A percentile compares a stretch with the other conserved stretches of the same genome.
phyloP scores from a whole-genome alignment of 352 stramenopile genomes.

The Thalassiosira livingstoniorum region DNA sequence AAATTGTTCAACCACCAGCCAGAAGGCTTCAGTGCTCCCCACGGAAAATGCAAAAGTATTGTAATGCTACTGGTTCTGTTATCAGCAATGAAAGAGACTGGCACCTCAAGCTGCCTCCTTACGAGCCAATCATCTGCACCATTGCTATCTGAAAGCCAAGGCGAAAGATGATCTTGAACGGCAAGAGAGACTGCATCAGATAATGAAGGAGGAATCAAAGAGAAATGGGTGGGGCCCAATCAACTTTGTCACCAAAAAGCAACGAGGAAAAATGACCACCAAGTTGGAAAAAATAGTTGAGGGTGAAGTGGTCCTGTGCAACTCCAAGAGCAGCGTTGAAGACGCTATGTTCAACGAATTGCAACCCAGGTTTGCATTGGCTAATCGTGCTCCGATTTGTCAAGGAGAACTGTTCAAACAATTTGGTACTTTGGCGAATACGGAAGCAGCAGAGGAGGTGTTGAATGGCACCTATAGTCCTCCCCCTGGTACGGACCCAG shows the following conservation, averaged over 20 bases:
- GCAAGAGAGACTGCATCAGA: no score
- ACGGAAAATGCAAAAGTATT: no score
- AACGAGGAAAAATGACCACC: not conserved
- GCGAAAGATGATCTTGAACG: no score
- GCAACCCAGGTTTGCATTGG: not conserved
- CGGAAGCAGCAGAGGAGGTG: constrained; percentile 1
- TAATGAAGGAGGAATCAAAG: not conserved
- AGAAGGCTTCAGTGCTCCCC: no score
- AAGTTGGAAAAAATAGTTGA: not conserved
- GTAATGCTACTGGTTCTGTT: no score
- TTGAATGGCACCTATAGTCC: not conserved
- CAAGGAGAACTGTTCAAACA: not conserved
- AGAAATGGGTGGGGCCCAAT: not conserved
- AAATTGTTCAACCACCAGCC: no score
- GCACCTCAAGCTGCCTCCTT: no score
- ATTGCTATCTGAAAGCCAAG: no score
- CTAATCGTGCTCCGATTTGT: constrained; percentile 18
- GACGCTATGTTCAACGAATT: not conserved
- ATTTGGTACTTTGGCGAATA: constrained; percentile 22
- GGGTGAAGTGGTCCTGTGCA: constrained; percentile 1
- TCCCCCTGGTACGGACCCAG: constrained; percentile 9
- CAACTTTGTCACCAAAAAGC: not conserved
- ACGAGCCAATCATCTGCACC: no score
- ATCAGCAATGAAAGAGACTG: no score
- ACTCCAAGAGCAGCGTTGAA: not conserved